Evolutionary conservation across 108 stramenopile species (phyloP).

Genomic region (Skeletonema costatum): DNA sequence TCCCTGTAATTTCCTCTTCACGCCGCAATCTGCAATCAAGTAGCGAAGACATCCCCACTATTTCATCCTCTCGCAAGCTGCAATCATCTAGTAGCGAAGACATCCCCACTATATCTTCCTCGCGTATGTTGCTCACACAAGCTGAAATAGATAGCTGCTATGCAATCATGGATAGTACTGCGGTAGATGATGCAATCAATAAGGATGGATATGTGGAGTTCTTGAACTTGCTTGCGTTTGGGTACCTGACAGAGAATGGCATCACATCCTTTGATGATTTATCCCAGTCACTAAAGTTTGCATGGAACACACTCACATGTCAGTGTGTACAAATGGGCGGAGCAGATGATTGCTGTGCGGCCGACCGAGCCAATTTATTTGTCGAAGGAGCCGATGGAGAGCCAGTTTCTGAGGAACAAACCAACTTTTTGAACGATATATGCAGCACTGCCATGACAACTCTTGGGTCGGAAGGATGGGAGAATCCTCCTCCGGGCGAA

Average conservation of each 20-base stretch:
- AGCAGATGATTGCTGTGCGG: background rate
- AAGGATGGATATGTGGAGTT: background rate
- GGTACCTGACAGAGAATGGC: background rate
- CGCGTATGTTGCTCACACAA: background rate
- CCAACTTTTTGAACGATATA: background rate
- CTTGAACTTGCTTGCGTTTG: background rate
- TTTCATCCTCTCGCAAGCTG: background rate
- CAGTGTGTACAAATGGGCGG: background rate
- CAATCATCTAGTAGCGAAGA: background rate
- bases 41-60: background rate
- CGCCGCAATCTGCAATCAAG: background rate
- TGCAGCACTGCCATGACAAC: background rate
- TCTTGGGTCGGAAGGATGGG: background rate
- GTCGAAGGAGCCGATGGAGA: background rate
- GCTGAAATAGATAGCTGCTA: background rate
- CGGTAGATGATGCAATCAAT: background rate
- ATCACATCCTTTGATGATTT: background rate
- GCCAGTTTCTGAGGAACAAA: background rate
- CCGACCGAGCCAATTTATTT: background rate
- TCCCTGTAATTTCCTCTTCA: background rate
- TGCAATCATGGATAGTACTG: background rate
- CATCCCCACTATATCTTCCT: background rate
- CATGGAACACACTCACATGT: background rate
- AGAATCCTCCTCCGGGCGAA: background rate
- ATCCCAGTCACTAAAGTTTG: background rate